Conservation (phyloP, 2,329 filamentous ascomycete species). For the Exophiala mesophila region DNA sequence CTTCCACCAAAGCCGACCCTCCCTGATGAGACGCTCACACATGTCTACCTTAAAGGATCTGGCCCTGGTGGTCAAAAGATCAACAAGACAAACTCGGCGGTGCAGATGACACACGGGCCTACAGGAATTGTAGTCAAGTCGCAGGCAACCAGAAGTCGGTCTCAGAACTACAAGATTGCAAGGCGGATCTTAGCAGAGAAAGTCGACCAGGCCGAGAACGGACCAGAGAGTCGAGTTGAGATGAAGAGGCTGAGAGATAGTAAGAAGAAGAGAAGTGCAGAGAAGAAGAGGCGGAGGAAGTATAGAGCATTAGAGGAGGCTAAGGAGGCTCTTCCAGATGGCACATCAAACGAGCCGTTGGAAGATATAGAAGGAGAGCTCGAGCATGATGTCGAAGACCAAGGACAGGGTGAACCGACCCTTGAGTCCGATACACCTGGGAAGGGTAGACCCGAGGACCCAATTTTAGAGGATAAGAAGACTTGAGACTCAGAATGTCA, state of each 20-base stretch:
- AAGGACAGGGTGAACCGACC: not conserved
- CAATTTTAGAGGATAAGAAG: too few species aligned
- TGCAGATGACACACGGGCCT: slow-evolving; percentile 84
- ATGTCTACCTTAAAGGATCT: slow-evolving; percentile 82
- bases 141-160: slow-evolving; percentile 81
- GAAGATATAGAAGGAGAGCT: too few species aligned
- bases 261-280: slow-evolving; percentile 41
- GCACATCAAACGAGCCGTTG: too few species aligned
- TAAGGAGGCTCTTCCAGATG: too few species aligned
- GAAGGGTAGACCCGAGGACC: too few species aligned
- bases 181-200: slow-evolving; percentile 69
- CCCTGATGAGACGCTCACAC: slow-evolving; percentile 72
- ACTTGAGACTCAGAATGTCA: too few species aligned
- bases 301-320: slow-evolving; percentile 37
- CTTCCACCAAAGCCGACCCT: slow-evolving; percentile 67
- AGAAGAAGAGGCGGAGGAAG: slow-evolving; percentile 43
- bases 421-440: not conserved
- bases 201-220: slow-evolving; percentile 70
- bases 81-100: slow-evolving; percentile 96
- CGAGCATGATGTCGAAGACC: slow-evolving; percentile 13
- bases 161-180: slow-evolving; percentile 83
- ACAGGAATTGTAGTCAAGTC: slow-evolving; percentile 92
- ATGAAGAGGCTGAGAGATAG: slow-evolving; percentile 87
- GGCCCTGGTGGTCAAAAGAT: slow-evolving; percentile 97
- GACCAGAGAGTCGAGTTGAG: slow-evolving; percentile 65